Conservation (phyloP, 805 yeast genomes). For the Cyberlindnera xylosilytica region DNA sequence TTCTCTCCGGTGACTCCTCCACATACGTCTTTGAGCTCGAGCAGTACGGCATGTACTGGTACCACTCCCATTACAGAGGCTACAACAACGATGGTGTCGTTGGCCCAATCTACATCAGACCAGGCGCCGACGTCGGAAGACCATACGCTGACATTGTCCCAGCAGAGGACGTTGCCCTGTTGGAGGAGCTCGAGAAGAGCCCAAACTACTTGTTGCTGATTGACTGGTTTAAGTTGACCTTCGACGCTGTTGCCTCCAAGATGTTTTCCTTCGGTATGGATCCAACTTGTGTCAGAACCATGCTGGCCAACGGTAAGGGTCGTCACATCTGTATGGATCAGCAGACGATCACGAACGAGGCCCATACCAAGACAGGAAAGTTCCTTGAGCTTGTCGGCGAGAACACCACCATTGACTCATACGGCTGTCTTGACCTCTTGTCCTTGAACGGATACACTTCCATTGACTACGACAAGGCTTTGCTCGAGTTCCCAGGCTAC, state of each 20-base stretch:
- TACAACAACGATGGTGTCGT: slow-evolving; percentile 41
- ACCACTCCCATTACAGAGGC: slow-evolving; percentile 44
- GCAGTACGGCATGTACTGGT: slow-evolving; percentile 48
- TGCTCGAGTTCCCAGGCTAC: slow-evolving; percentile 15
- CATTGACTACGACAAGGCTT: slow-evolving; percentile 5
- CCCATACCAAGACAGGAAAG: neutral
- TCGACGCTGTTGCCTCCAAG: slow-evolving; percentile 34
- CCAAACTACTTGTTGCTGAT: slow-evolving; percentile 33
- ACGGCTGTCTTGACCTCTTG: slow-evolving; percentile 12
- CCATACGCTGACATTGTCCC: slow-evolving; percentile 32
- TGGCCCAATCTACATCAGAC: slow-evolving; percentile 43
- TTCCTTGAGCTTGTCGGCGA: neutral
- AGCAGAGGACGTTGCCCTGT: slow-evolving; percentile 28
- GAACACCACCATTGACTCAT: slow-evolving; percentile 4
- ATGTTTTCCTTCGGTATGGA: slow-evolving; percentile 34
- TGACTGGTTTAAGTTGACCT: slow-evolving; percentile 38
- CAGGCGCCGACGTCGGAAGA: slow-evolving; percentile 27
- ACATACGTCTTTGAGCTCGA: slow-evolving; percentile 35
- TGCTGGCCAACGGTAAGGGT: slow-evolving; percentile 32
- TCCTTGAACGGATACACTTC: slow-evolving; percentile 7
- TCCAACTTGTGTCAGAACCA: slow-evolving; percentile 33
- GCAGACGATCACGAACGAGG: neutral
- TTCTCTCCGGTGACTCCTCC: slow-evolving; percentile 36
- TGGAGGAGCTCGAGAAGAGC: slow-evolving; percentile 27
- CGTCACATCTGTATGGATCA: slow-evolving; percentile 8